Evolutionary conservation across 2,329 filamentous ascomycete species (phyloP).

Genomic region (Ophiostoma sp.): DNA sequence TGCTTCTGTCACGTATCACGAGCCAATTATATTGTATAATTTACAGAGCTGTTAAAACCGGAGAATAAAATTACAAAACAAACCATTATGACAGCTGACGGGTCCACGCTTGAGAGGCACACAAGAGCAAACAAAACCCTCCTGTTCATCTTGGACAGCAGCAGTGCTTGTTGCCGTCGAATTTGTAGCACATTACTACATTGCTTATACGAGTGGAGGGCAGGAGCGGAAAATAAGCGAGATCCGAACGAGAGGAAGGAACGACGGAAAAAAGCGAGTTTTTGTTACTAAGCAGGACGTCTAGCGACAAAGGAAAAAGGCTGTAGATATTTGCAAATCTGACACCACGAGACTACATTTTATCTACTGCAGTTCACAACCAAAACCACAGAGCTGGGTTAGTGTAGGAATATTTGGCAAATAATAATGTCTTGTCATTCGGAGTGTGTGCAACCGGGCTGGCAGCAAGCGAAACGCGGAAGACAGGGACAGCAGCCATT

Average conservation of each 20-base stretch:
- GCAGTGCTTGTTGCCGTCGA: background rate
- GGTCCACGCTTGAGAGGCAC: background rate
- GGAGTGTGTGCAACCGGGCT: background rate
- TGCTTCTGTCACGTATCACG: slow-evolving; percentile 9
- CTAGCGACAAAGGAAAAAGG: background rate
- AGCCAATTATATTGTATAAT: background rate
- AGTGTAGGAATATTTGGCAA: background rate
- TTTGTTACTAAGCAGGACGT: background rate
- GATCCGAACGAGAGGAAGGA: background rate
- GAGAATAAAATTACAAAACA: background rate
- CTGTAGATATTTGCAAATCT: no score
- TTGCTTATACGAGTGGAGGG: background rate
- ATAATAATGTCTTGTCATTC: background rate
- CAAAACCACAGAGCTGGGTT: background rate
- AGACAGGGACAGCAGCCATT: background rate
- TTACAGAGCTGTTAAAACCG: background rate
- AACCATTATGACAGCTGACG: background rate
- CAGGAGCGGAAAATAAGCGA: background rate
- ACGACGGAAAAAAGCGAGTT: background rate
- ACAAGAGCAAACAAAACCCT: background rate
- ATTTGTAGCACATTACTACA: background rate
- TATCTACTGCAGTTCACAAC: background rate
- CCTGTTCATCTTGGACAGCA: no score
- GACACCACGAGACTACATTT: no score
- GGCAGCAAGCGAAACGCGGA: background rate